A percentile compares a stretch with the other conserved stretches of the same genome.
These are phyloP conservation scores for Aspergillus indologenus DNA, from an alignment of 495 filamentous ascomycete species.

Conservation along the genomic window DNA sequence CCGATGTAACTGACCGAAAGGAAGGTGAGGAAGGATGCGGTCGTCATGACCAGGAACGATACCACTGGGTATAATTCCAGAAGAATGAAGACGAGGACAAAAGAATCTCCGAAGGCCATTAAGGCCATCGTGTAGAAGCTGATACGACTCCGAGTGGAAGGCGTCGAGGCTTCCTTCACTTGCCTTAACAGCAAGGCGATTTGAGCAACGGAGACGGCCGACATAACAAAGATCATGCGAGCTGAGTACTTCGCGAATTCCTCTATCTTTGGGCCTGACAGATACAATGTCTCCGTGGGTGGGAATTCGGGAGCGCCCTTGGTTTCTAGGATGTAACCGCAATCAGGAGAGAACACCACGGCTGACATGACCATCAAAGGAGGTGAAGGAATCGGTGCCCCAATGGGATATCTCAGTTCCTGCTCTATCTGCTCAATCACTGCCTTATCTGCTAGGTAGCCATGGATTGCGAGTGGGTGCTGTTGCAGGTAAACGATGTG, in stretches of 20 bases:
- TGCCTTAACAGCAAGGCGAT: constrained; percentile 74
- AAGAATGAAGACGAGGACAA: constrained; percentile 62
- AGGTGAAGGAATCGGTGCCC: constrained; percentile 63
- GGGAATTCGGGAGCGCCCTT: constrained; percentile 74
- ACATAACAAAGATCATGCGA: constrained; percentile 64
- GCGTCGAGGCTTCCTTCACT: constrained; percentile 87
- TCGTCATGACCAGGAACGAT: constrained; percentile 65
- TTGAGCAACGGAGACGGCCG: constrained; percentile 62
- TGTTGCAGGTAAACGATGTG: constrained; percentile 86
- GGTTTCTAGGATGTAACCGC: constrained; percentile 84
- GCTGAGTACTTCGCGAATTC: constrained; percentile 63
- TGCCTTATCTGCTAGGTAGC: constrained; percentile 30
- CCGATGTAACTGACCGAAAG: constrained; percentile 70
- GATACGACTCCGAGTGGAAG: constrained; percentile 87
- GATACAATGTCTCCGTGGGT: constrained; percentile 61
- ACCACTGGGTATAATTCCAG: constrained; percentile 60
- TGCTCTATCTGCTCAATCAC: constrained; percentile 69
- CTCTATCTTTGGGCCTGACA: constrained; percentile 76
- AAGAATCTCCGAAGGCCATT: constrained; percentile 83
- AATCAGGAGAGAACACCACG: constrained; percentile 89
- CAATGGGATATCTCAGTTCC: constrained; percentile 82
- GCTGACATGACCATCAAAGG: constrained; percentile 78
- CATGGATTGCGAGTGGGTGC: constrained; percentile 51
- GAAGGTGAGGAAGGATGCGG: constrained; percentile 68
- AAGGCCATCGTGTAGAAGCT: constrained; percentile 84